Evolutionary conservation across 495 filamentous ascomycete genomes (phyloP).

Genomic region (Chlorociboria aeruginascens): DNA sequence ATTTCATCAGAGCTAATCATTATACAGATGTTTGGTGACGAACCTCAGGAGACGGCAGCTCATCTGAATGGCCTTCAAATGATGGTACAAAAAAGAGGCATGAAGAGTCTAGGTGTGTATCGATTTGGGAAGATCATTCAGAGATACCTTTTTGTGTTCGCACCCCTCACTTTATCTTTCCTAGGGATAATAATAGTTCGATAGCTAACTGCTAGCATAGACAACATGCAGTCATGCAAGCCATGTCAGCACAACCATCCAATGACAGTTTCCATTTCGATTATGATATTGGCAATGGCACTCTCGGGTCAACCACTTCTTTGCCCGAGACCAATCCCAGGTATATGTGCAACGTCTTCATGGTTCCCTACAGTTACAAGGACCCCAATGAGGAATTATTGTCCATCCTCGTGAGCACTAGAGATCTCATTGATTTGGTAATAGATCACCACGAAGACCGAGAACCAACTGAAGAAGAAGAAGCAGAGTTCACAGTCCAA

Average conservation of each 20-base stretch:
- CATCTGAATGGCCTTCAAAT: neutral
- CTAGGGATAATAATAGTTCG: neutral
- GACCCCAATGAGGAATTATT: neutral
- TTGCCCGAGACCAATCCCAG: neutral
- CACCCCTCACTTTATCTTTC: neutral
- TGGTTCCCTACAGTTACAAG: neutral
- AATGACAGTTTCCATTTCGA: neutral
- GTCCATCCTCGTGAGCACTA: neutral
- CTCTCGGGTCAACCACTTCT: neutral
- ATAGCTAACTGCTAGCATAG: neutral
- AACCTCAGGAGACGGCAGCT: neutral
- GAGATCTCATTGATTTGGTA: neutral
- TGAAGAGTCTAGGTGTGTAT: neutral
- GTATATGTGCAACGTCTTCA: neutral
- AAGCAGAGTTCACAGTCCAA: neutral
- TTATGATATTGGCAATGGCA: neutral
- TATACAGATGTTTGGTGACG: neutral
- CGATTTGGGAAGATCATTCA: neutral
- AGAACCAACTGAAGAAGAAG: neutral
- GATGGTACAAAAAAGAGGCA: neutral
- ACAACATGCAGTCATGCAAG: neutral
- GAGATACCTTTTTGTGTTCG: neutral
- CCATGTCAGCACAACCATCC: neutral
- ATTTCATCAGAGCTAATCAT: neutral
- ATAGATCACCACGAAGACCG: neutral